Evolutionary conservation across 805 yeast genomes (phyloP), one percentile per base, ranked within the genome.

Genomic region (Cyberlindnera galapagoensis): DNA sequence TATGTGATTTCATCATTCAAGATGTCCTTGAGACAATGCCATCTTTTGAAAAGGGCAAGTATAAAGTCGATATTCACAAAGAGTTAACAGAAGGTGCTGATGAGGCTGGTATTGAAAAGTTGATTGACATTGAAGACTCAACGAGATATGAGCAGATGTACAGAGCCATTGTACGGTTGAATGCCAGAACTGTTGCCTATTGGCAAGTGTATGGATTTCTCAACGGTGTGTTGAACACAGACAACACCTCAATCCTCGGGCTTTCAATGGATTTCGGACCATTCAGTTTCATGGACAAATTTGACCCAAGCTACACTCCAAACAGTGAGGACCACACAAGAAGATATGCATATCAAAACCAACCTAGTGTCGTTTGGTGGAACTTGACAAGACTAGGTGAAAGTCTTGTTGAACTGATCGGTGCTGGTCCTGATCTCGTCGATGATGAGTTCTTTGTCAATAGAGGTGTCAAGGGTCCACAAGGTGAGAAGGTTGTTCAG

Each of bases 211-310:
- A 87, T 57, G 97, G 97, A 3, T 88, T 90, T 49, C 56, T 88
- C 44, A 92, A 90, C 50, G 98, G 98, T 10, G 97, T 92, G 5
- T 62, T 92, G 35, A 90, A 90, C 54, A 88, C 97, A 0, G 98
- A 90, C 52, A 90, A 90, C 52, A 85, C 96, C 1, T 84, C 95
- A 0, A 67, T 90, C n/a, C 50, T 80, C 26, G 98, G 98, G 0
- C 62, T 87, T 9, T 74, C 95, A 0, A 72, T 92, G 57, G 98
- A 90, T 57, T 92, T 80, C 56, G 98, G 97, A 3, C 97, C 98
- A 1, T 92, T 84, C 60, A 83, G 94, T 13, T 81, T 87, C 39
- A 71, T 88, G 80, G 96, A 88, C 51, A 73, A 71, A 28, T 90
- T 80, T 52, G 78, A 85, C 48, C 88, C 94, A 11, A 57, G 68